Evolutionary conservation across 1,139 yeast genomes (phyloP), one percentile per base, ranked within the genome.

Genomic region (Debaryomyces udenii): DNA sequence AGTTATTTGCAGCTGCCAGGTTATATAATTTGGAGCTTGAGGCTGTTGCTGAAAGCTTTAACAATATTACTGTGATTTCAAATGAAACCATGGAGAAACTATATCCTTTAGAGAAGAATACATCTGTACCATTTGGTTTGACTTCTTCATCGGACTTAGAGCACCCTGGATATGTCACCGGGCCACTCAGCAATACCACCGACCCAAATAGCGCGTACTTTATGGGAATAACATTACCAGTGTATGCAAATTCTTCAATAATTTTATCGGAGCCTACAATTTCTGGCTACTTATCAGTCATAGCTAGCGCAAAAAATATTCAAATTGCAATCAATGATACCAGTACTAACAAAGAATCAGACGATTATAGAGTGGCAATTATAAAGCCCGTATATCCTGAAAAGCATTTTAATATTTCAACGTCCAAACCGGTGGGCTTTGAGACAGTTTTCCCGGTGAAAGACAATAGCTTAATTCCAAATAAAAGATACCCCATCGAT

Each of bases 211-310:
- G 59, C 11, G 39, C 62, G 3, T 70, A 70, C 50, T 76, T 74
- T 53, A 62, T 81, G 64, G 82, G 87, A 2, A 55, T 83, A 33
- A 80, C 89, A 0, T 52, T 89, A 5, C 94, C 96, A 0, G 77
- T 90, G 2, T 81, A 74, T 54, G 79, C 89, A 11, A 85, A 86
- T 55, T 74, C 84, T 10, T 86, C 96, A 4, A 83, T 88, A 18
- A 68, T 87, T 38, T 62, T 85, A 18, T 65, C 75, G 23, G 66
- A 75, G 13, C 81, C 86, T 3, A 70, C 77, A 14, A 68, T 86
- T 4, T 77, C 84, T 1, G 97, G 96, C 0, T 90, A 81, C 60
- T 54, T 89, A 34, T 76, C 95, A 0, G 76, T 87, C 5, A 64
- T 87, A 1, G 74, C 86, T 50, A 71, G 74, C 46, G 87, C 93